phyloP scores from a whole-genome alignment of 768 basidiomycete genomes.

The Mycena venus region DNA sequence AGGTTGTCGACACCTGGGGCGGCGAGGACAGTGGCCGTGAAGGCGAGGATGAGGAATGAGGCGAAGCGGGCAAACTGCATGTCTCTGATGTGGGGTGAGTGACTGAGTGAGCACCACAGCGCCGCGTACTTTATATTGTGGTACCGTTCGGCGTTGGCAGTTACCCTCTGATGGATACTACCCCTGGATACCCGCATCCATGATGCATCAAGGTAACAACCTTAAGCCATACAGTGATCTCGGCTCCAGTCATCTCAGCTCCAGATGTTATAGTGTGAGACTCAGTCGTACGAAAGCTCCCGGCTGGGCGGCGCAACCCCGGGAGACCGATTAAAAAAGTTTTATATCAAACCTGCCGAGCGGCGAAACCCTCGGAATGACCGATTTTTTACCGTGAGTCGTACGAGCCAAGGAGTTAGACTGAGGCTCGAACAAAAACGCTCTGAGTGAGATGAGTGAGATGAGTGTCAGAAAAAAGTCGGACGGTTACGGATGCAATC shows the following conservation, averaged over 20 bases:
- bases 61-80: slow-evolving; percentile 11
- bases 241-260: neutral
- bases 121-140: neutral
- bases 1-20: slow-evolving; percentile 1
- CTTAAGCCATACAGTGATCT: neutral
- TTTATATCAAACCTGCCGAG: too few relatives aligned
- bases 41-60: slow-evolving; percentile 10
- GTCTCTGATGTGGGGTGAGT: slow-evolving; percentile 11
- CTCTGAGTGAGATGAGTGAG: too few relatives aligned
- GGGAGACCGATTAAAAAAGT: too few relatives aligned
- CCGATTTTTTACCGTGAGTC: too few relatives aligned
- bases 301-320: too few relatives aligned
- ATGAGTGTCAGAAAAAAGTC: too few relatives aligned
- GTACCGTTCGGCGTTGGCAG: neutral
- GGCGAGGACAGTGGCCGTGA: slow-evolving; percentile 9
- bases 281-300: too few relatives aligned
- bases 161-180: neutral
- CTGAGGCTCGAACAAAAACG: too few relatives aligned
- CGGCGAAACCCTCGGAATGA: too few relatives aligned
- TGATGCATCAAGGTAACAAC: neutral
- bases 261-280: too few relatives aligned
- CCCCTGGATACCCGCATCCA: neutral
- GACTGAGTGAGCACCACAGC: neutral
- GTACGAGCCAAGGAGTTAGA: too few relatives aligned
- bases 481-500: too few relatives aligned